phyloP scores from a whole-genome alignment of 73 alveolate genomes.

The Uronychia setigera region DNA sequence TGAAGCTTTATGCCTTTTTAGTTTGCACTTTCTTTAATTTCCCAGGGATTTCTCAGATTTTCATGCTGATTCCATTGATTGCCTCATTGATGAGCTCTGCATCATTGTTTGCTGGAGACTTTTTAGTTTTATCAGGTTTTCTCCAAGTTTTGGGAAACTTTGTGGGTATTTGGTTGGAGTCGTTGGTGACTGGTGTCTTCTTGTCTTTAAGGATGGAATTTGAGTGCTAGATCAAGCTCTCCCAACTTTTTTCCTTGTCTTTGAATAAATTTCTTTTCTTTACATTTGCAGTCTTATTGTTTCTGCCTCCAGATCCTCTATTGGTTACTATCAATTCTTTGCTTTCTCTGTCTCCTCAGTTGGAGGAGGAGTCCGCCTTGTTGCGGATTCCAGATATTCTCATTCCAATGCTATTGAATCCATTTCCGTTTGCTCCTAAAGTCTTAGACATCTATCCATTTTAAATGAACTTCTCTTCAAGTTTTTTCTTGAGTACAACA shows the following conservation, averaged over 20 bases:
- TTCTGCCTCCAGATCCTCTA: background rate
- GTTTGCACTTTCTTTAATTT: no score
- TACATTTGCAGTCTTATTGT: background rate
- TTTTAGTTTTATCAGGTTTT: background rate
- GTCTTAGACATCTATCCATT: no score
- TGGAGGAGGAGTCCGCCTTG: no score
- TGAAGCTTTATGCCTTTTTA: no score
- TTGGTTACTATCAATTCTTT: no score
- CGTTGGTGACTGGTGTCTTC: background rate
- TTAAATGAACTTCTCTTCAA: no score
- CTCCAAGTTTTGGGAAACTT: background rate
- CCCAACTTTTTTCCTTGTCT: background rate
- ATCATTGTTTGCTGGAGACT: background rate
- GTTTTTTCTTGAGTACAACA: no score
- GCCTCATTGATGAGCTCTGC: background rate
- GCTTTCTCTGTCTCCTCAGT: no score
- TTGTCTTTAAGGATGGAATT: background rate
- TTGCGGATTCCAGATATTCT: no score
- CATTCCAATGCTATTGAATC: no score
- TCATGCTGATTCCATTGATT: background rate
- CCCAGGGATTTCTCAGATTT: no score
- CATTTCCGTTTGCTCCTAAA: no score
- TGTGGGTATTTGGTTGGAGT: background rate
- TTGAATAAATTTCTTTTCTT: background rate
- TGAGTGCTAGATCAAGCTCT: background rate